Percentiles rank a stretch among this genome's conserved stretches.
Conservation (phyloP, 768 basidiomycete genomes). For the Amanita inopinata region DNA sequence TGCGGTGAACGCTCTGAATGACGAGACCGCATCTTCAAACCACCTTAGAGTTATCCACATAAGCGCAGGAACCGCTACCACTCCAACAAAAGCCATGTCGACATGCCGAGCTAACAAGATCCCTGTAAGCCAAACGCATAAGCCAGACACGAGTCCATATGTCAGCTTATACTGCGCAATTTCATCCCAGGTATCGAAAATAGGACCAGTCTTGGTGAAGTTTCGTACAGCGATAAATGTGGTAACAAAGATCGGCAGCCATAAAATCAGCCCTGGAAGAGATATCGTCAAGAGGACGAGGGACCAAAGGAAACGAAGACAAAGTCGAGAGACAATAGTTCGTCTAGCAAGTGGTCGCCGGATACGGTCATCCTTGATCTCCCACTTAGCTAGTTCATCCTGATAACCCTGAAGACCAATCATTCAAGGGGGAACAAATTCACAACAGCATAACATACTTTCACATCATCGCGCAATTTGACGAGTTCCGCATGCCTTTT, state of each 20-base stretch:
- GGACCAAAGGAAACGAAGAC: slow-evolving; percentile 57
- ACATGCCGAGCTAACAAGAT: slow-evolving; percentile 52
- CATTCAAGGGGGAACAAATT: not conserved
- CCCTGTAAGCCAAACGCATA: slow-evolving; percentile 52
- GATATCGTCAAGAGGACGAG: slow-evolving; percentile 53
- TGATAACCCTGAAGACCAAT: slow-evolving; percentile 57
- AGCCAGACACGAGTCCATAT: slow-evolving; percentile 68
- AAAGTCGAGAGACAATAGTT: slow-evolving; percentile 52
- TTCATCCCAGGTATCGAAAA: slow-evolving; percentile 84
- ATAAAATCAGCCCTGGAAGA: slow-evolving; percentile 69
- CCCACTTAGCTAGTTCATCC: slow-evolving; percentile 52
- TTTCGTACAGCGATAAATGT: slow-evolving; percentile 63
- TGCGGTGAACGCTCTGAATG: slow-evolving; percentile 63
- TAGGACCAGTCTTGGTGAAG: slow-evolving; percentile 74
- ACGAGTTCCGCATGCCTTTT: slow-evolving; percentile 20
- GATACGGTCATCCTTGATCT: slow-evolving; percentile 82
- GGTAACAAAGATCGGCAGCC: slow-evolving; percentile 69
- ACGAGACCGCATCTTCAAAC: slow-evolving; percentile 76
- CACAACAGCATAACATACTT: slow-evolving; percentile 29
- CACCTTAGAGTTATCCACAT: slow-evolving; percentile 92
- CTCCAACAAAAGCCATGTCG: slow-evolving; percentile 43
- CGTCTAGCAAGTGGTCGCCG: slow-evolving; percentile 48
- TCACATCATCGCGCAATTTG: slow-evolving; percentile 42
- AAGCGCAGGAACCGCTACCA: slow-evolving; percentile 51
- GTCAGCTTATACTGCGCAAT: slow-evolving; percentile 85